Evolutionary conservation across 2,329 filamentous ascomycete species (phyloP).

Genomic region (Exophiala oligosperma): DNA sequence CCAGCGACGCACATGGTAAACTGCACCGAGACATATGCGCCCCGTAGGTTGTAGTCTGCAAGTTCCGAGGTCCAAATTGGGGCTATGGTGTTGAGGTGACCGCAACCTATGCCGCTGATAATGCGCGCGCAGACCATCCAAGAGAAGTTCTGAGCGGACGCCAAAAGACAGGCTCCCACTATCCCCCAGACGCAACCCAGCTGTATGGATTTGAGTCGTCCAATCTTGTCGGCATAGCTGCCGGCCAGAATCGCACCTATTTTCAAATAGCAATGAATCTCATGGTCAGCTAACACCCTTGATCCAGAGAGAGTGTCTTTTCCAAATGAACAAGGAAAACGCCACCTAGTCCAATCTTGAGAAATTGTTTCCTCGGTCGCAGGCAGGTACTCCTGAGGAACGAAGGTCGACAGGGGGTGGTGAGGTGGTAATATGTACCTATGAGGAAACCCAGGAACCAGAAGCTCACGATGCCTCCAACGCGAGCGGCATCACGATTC

Average conservation of each 20-base stretch:
- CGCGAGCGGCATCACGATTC: slow-evolving; percentile 28
- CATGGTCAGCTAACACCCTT: no score
- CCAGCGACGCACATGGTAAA: slow-evolving; percentile 26
- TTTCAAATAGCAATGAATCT: no score
- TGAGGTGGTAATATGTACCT: not conserved
- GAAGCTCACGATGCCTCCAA: slow-evolving; percentile 32
- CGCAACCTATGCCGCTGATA: slow-evolving; percentile 32
- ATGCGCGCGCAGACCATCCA: slow-evolving; percentile 31
- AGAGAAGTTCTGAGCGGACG: slow-evolving; percentile 30
- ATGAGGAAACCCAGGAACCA: slow-evolving; percentile 32
- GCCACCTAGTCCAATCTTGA: no score
- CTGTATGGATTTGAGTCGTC: slow-evolving; percentile 31
- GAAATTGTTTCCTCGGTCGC: not conserved
- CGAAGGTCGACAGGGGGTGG: not conserved
- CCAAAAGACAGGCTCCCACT: slow-evolving; percentile 27
- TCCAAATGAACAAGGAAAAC: no score
- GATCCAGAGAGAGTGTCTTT: no score
- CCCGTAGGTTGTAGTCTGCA: slow-evolving; percentile 30
- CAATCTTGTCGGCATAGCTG: slow-evolving; percentile 31
- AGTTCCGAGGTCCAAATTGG: slow-evolving; percentile 34
- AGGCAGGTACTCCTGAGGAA: not conserved
- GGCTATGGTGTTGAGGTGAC: slow-evolving; percentile 32
- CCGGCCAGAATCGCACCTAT: slow-evolving; percentile 31
- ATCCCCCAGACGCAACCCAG: slow-evolving; percentile 32
- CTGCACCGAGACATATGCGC: slow-evolving; percentile 31